phyloP scores from a whole-genome alignment of 116 monocot genomes.

The Trichopus zeylanicus region DNA sequence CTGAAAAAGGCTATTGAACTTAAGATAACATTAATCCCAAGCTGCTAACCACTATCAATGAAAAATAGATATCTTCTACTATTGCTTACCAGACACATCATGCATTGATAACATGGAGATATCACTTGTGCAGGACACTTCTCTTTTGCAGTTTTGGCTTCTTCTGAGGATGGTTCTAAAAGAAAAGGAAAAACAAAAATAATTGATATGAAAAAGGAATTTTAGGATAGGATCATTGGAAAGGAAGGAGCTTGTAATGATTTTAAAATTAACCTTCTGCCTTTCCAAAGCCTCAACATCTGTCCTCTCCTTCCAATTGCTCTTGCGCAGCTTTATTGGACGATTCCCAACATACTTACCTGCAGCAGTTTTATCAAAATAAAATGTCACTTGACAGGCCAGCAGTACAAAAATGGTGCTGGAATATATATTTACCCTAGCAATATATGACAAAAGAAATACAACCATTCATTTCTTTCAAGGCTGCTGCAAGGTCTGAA shows the following conservation, averaged over 20 bases:
- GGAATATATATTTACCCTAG: too few species aligned
- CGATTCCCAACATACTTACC: slow-evolving; percentile 93
- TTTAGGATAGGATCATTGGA: background rate
- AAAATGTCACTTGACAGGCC: slow-evolving; percentile 41
- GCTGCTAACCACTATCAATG: too few species aligned
- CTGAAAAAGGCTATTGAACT: too few species aligned
- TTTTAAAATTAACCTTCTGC: slow-evolving; percentile 41
- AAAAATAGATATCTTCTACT: too few species aligned
- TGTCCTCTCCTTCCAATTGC: slow-evolving; percentile 86
- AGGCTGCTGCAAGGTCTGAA: slow-evolving; percentile 67
- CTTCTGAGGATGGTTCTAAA: slow-evolving; percentile 41
- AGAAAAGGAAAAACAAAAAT: too few species aligned
- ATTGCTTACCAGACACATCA: too few species aligned
- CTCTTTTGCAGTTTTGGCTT: slow-evolving; percentile 59
- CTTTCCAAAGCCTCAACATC: slow-evolving; percentile 67
- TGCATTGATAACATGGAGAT: too few species aligned
- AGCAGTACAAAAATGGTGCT: too few species aligned
- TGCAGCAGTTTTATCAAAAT: slow-evolving; percentile 12
- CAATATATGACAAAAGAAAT: too few species aligned
- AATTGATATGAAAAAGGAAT: too few species aligned
- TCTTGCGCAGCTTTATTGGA: slow-evolving; percentile 83
- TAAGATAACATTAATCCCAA: too few species aligned
- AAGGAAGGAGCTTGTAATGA: background rate
- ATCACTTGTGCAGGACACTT: slow-evolving; percentile 69
- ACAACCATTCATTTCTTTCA: slow-evolving; percentile 93